Evolutionary conservation across 495 filamentous ascomycete species (phyloP), one percentile per base, ranked within the genome.

Genomic region (Cercophora sp.): DNA sequence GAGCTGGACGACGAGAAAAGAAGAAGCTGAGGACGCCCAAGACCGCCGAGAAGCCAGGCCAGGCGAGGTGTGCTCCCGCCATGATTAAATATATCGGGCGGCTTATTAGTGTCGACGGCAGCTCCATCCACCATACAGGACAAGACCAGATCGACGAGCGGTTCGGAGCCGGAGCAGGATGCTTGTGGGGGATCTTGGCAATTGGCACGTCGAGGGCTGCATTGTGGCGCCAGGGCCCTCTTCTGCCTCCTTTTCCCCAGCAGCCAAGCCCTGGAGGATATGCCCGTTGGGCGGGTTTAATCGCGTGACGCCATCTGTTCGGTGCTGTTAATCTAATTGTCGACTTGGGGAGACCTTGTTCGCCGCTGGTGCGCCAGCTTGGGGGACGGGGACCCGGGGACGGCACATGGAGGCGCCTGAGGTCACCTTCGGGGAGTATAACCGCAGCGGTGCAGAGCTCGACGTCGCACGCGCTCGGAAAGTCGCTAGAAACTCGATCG

Each of bases 21-120:
- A 51, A n/a, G 16, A 48, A 32, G 35, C 23, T 40, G 34, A 22
- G 26, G 25, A 52, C 27, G n/a, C n/a, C 41, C 40, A 49, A 35
- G 51, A 36, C 32, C 39, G 40, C 52, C 36, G 34, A 58, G 42
- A 40, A 24, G 55, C 45, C n/a, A 32, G 16, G 5, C 16, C 36
- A 48, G 41, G 36, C 48, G 37, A 47, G 27, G 45, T 48, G 54
- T 50, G 42, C 44, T 58, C 54, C 35, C 37, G 44, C 54, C 57
- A 60, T 53, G 57, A 60, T 43, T 56, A 60, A 60, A 62, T 62
- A 63, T 62, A 65, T 37, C 39, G 52, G 46, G 48, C 46, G 55
- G 50, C 34, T 51, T 60, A 58, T 57, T 52, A 47, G 25, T 45
- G 42, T 36, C 48, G 46, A 32, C 46, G 24, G 31, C 29, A 16